These are phyloP conservation scores for Trichoderma reesei DNA, from an alignment of 495 filamentous ascomycete species.

Conservation along the genomic window DNA sequence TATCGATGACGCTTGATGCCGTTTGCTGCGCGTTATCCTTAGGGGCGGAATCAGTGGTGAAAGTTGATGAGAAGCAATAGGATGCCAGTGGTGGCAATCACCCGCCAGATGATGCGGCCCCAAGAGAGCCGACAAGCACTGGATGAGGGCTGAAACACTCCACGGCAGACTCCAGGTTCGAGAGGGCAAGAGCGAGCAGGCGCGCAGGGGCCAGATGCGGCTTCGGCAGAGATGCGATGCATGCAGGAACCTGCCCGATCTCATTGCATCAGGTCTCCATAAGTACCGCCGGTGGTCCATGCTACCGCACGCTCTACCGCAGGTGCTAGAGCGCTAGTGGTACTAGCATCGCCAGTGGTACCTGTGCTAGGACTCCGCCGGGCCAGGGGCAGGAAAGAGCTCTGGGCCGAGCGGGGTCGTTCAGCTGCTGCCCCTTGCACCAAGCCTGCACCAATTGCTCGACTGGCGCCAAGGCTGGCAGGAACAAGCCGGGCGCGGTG, in stretches of 20 bases:
- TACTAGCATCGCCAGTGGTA: not conserved
- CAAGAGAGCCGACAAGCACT: too few relatives aligned
- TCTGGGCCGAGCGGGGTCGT: constrained; percentile 1
- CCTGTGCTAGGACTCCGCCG: not conserved
- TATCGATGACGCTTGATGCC: not conserved
- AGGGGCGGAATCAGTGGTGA: not conserved
- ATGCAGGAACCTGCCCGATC: not conserved
- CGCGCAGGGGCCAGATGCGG: not conserved
- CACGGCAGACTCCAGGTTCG: not conserved
- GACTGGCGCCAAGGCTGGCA: not conserved
- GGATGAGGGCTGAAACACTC: too few relatives aligned
- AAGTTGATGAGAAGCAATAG: too few relatives aligned
- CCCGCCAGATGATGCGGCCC: too few relatives aligned
- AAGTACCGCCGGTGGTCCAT: not conserved
- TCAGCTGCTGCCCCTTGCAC: not conserved
- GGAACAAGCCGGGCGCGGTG: constrained; percentile 4
- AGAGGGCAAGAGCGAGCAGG: not conserved
- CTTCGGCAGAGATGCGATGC: constrained; percentile 7
- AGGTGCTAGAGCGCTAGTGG: not conserved
- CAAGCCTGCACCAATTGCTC: not conserved
- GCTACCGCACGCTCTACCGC: not conserved
- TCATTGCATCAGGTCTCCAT: not conserved
- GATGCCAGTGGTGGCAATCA: too few relatives aligned
- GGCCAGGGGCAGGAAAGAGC: not conserved
- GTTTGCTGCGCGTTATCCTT: not conserved